Base-by-base conservation (phyloP, 306 rosid species). In the Quercus parvula region DNA sequence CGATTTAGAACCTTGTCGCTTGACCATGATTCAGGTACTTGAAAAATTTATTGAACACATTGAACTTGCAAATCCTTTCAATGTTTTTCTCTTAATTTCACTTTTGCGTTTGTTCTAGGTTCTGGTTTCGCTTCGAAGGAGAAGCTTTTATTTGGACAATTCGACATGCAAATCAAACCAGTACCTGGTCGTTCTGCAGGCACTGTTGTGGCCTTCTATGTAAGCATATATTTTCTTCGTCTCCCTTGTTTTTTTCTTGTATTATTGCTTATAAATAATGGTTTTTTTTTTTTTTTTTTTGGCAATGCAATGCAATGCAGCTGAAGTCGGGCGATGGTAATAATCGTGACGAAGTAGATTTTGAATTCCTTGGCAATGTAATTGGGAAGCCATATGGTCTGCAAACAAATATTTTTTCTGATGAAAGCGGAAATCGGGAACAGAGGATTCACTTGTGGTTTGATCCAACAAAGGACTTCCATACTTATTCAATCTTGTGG, bases 171-270 rank as follows among this genome's bases (percentile, higher is more conserved):
- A 84, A 92, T 94, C 61, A 94, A 92, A 78, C 86, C 92, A 62
- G 89, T 91, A 71, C 94, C 97, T 17, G 94, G 99, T 6, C 74
- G 85, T 91, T 94, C 99, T 25, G 97, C 99, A 24, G 97, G 99
- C 84, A 90, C 94, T 74, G 97, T 94, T 18, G 79, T 94, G 61
- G 99, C 97, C 71, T 92, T 77, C 78, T 94, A 92, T 82, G 97
- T 94, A 87, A 81, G 90, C 10, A 73, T 38, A 24, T 56, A 49
- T 49, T 20, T 74, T 49, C 5, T 19, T 46, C 55, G 20, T 51
- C 3, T 59, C 56, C 5, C 52, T 30, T 64, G 19, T 44, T 54
- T 6, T 31, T 20, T 31, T 75, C 77, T 15, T 61, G n/a, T n/a
- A n/a, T n/a, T n/a, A n/a, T 74, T 20, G 13, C 19, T 72, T 33